Evolutionary conservation across 371 early-diverging fungal genomes (phyloP), one percentile per base, ranked within the genome.

Genomic region (Haplosporangium sp.): DNA sequence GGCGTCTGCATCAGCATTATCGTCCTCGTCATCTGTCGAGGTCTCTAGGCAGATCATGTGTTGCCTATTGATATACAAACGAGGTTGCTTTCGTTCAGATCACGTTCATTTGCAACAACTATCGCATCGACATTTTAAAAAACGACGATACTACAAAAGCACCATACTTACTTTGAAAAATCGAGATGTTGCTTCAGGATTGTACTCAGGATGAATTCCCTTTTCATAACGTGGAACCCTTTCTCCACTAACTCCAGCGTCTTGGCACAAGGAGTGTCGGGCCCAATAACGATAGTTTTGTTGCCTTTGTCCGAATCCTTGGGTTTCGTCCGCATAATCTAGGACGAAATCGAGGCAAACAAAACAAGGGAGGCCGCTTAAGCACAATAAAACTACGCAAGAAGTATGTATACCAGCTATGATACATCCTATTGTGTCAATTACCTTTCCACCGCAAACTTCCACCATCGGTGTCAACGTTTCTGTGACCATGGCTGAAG

Each of bases 401-500:
- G 13, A 59, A 12, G 36, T 23, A 4, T 46, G 36, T 14, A 14
- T 42, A 11, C 20, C 40, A 59, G 40, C 8, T 6, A 59, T 29
- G 29, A 29, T 29, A 29, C 29, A 29, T 29, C 29, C 20, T 16
- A 23, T n/a, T 13, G 7, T 40, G 6, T 37, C 40, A 6, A 6
- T n/a, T 41, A 65, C 52, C 56, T 65, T 65, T 29, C 65, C 65
- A 29, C 65, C 52, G 42, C 65, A 58, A n/a, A 58, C 58, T 51
- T 51, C 65, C 20, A 65, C 40, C 58, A 65, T 46, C 6, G 58
- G 58, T 14, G 16, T 40, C 9, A 42, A 47, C 4, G n/a, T 11
- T 3, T n/a, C 10, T 55, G 16, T 43, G 16, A 48, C 41, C 20
- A 36, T 8, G 2, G 38, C 43, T 8, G 37, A 41, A 6, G 56